Conservation (phyloP, 2,329 filamentous ascomycete genomes). For the Phaeosphaeriaceae sp. region DNA sequence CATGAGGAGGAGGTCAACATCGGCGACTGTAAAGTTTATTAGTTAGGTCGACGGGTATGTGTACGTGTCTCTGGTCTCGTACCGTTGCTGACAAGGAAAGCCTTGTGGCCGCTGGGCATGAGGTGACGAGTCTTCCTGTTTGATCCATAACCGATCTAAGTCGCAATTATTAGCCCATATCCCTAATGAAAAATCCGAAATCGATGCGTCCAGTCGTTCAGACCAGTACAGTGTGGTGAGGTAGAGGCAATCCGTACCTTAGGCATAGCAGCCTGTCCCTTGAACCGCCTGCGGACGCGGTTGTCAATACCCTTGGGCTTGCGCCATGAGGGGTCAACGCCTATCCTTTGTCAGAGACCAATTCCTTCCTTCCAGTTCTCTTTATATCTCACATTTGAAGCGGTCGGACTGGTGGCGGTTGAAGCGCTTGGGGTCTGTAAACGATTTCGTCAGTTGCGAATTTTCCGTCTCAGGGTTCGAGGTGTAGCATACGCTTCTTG, state of each 20-base stretch:
- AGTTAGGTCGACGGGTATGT: slow-evolving; percentile 14
- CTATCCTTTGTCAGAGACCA: slow-evolving; percentile 41
- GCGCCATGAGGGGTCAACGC: slow-evolving; percentile 86
- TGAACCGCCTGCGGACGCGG: slow-evolving; percentile 95
- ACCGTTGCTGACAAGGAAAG: slow-evolving; percentile 96
- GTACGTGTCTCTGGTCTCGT: slow-evolving; percentile 13
- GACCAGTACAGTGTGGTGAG: background rate
- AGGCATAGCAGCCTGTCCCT: slow-evolving; percentile 94
- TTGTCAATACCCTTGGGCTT: slow-evolving; percentile 99
- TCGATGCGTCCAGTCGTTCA: slow-evolving; percentile 1
- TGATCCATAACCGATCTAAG: slow-evolving; percentile 94
- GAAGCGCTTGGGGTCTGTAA: slow-evolving; percentile 88
- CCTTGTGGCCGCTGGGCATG: slow-evolving; percentile 99
- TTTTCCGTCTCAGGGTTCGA: slow-evolving; percentile 29
- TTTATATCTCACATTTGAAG: slow-evolving; percentile 72
- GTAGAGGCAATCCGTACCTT: slow-evolving; percentile 70
- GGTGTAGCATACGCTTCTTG: slow-evolving; percentile 91
- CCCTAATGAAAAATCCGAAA: background rate
- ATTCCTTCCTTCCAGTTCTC: slow-evolving; percentile 11
- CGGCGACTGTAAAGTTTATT: slow-evolving; percentile 62
- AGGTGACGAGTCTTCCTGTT: slow-evolving; percentile 99
- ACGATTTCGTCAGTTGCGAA: slow-evolving; percentile 43
- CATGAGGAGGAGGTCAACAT: slow-evolving; percentile 98
- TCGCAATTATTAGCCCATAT: slow-evolving; percentile 38
- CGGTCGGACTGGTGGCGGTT: slow-evolving; percentile 96